Conservation (phyloP, 352 stramenopile genomes). For the Globisporangium nunn region DNA sequence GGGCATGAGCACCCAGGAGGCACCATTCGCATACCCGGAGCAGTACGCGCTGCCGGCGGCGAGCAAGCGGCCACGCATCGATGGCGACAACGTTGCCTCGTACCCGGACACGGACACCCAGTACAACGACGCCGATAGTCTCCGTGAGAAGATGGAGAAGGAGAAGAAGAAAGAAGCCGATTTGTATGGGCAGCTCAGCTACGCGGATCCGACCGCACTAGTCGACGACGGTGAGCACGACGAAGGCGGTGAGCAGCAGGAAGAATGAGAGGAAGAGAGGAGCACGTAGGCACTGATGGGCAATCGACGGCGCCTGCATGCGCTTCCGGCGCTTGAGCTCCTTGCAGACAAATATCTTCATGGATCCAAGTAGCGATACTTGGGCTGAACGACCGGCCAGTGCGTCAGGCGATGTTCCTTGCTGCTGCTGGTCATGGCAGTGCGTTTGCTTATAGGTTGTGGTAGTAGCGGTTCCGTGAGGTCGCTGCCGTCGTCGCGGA, state of each 20-base stretch:
- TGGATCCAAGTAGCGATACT: conserved; percentile 42
- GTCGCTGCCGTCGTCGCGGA: neutral
- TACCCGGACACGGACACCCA: conserved; percentile 72
- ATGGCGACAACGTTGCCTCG: conserved; percentile 51
- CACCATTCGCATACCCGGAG: conserved; percentile 73
- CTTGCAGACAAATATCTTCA: neutral
- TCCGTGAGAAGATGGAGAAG: neutral
- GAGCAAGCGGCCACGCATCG: conserved; percentile 60
- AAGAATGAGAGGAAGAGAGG: conserved; percentile 1
- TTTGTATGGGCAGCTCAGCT: conserved; percentile 50
- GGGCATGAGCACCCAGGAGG: conserved; percentile 47
- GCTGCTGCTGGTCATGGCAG: conserved; percentile 5
- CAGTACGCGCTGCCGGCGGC: conserved; percentile 57
- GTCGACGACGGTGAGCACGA: conserved; percentile 15
- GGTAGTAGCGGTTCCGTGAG: conserved; percentile 13
- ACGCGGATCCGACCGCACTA: conserved; percentile 25
- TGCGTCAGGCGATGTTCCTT: conserved; percentile 8
- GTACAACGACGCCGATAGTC: conserved; percentile 15
- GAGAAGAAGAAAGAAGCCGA: conserved; percentile 5
- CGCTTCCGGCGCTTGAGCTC: neutral
- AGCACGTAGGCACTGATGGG: neutral
- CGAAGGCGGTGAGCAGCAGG: conserved; percentile 12
- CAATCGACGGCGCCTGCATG: neutral
- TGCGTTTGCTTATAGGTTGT: neutral
- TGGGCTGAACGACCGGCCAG: conserved; percentile 18